These are phyloP conservation scores for Tilletia horrida DNA, from an alignment of 1,284 basidiomycete species.

Conservation along the genomic window DNA sequence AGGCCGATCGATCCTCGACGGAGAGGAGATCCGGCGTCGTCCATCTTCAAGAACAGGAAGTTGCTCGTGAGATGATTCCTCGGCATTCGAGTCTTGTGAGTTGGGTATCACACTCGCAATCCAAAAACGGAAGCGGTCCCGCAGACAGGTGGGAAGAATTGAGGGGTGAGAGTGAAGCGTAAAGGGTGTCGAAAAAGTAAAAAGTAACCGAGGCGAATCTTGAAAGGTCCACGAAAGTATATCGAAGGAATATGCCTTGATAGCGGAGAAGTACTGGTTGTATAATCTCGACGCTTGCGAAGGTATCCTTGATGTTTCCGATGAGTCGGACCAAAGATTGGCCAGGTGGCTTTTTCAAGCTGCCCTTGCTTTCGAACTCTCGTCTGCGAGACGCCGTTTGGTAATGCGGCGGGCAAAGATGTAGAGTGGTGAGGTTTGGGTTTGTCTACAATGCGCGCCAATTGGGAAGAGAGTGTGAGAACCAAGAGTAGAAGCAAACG, in stretches of 20 bases:
- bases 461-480: not conserved
- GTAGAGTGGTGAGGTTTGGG: constrained; percentile 12
- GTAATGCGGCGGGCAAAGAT: constrained; percentile 14
- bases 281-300: constrained; percentile 4
- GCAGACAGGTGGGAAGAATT: not conserved
- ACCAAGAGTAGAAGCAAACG: constrained; percentile 3
- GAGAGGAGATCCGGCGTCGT: too few relatives aligned
- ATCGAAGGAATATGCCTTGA: too few relatives aligned
- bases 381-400: constrained; percentile 9
- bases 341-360: not conserved
- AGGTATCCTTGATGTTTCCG: not conserved
- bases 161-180: too few relatives aligned
- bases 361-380: not conserved
- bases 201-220: too few relatives aligned
- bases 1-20: too few relatives aligned
- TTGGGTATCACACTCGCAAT: constrained; percentile 8
- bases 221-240: too few relatives aligned
- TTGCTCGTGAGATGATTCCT: too few relatives aligned
- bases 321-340: not conserved
- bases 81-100: not conserved
- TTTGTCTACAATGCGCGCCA: not conserved
- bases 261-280: constrained; percentile 4
- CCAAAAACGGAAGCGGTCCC: constrained; percentile 9
- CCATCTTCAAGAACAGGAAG: too few relatives aligned
- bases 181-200: too few relatives aligned